Conservation (phyloP, 1,284 basidiomycete genomes). For the Grifola frondosa region DNA sequence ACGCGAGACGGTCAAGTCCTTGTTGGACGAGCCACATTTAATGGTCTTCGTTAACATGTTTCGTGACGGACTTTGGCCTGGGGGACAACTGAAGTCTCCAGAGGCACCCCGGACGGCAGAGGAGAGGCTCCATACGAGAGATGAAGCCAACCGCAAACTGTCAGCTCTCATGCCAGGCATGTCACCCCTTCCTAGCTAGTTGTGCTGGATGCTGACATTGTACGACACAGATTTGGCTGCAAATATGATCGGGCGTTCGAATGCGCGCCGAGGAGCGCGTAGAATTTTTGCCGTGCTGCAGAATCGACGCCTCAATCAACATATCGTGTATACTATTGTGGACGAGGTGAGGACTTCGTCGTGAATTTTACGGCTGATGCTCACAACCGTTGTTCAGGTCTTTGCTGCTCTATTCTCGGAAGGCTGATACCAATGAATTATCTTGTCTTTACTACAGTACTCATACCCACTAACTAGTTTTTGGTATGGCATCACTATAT, state of each 20-base stretch:
- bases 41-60: slow-evolving; percentile 66
- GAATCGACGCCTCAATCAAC: slow-evolving; percentile 90
- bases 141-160: slow-evolving; percentile 86
- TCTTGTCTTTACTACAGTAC: neutral
- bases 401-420: slow-evolving; percentile 29
- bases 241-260: slow-evolving; percentile 94
- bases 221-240: slow-evolving; percentile 78
- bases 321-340: slow-evolving; percentile 82
- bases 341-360: slow-evolving; percentile 66
- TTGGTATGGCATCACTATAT: neutral
- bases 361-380: neutral
- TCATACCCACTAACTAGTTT: too few relatives aligned
- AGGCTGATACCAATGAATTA: slow-evolving; percentile 1
- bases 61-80: slow-evolving; percentile 80
- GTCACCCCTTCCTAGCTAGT: slow-evolving; percentile 17
- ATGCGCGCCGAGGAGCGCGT: slow-evolving; percentile 88
- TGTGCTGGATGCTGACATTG: neutral
- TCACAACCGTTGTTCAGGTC: slow-evolving; percentile 14
- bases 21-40: slow-evolving; percentile 67
- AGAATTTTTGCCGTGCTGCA: slow-evolving; percentile 91
- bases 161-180: slow-evolving; percentile 87
- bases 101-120: slow-evolving; percentile 68
- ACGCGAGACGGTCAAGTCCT: slow-evolving; percentile 69
- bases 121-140: slow-evolving; percentile 77
- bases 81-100: slow-evolving; percentile 67